Evolutionary conservation across 805 yeast species (phyloP).

Genomic region (Wickerhamomyces xylosicus): DNA sequence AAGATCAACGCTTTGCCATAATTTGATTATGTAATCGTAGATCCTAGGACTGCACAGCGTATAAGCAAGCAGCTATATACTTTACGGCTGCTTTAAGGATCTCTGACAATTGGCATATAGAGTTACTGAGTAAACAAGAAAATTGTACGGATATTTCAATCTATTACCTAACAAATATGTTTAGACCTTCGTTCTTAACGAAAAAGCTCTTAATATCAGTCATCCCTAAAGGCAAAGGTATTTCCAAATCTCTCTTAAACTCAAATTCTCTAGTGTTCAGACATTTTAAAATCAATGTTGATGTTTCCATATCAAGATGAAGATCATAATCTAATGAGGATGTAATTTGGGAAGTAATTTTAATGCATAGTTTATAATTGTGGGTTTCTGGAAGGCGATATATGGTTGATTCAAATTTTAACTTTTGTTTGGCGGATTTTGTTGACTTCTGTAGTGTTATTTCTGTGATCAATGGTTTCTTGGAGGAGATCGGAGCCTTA

Average conservation of each 20-base stretch:
- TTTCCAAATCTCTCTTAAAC: constrained; percentile 19
- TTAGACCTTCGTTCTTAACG: constrained; percentile 18
- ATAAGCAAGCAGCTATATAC: too few relatives aligned
- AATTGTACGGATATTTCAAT: too few relatives aligned
- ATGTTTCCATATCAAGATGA: constrained; percentile 16
- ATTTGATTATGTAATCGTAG: too few relatives aligned
- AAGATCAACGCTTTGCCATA: too few relatives aligned
- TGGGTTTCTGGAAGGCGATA: constrained; percentile 16
- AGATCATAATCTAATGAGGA: constrained; percentile 26
- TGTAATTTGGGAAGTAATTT: constrained; percentile 22
- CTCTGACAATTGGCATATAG: too few relatives aligned
- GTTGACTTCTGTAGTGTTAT: not conserved
- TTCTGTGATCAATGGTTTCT: not conserved
- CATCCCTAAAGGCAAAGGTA: constrained; percentile 27
- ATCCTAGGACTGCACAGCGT: too few relatives aligned
- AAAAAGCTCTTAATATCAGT: constrained; percentile 21
- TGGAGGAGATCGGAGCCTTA: not conserved
- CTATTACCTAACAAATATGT: constrained; percentile 20
- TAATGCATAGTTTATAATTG: constrained; percentile 26
- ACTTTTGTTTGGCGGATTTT: constrained; percentile 3
- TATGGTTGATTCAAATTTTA: constrained; percentile 20
- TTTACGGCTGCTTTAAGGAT: too few relatives aligned
- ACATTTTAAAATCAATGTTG: constrained; percentile 24
- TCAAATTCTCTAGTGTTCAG: constrained; percentile 11
- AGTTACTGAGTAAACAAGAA: too few relatives aligned